These are phyloP conservation scores for Pogostemon cablin DNA, from an alignment of 257 asterid species.

Conservation along the genomic window DNA sequence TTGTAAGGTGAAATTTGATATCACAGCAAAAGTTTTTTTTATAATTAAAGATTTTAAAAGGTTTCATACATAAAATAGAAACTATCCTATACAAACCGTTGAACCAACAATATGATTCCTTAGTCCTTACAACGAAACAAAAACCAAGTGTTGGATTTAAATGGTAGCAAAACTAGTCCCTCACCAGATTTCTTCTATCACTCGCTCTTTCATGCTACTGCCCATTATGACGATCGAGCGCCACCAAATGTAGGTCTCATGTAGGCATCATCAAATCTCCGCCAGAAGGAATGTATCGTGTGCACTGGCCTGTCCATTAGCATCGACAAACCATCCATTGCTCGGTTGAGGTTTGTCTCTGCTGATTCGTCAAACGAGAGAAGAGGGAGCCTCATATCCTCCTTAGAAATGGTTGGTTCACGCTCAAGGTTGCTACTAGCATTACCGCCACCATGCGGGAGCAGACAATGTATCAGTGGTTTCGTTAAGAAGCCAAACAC, in stretches of 20 bases:
- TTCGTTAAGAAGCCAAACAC: constrained; percentile 86
- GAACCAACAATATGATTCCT: background rate
- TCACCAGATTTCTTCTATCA: background rate
- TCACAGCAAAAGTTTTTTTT: no score
- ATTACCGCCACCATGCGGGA: constrained; percentile 45
- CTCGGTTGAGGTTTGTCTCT: constrained; percentile 58
- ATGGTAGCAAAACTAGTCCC: background rate
- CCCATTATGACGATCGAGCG: constrained; percentile 34
- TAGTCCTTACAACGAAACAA: background rate
- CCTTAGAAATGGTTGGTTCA: constrained; percentile 67
- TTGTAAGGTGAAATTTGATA: no score
- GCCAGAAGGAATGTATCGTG: constrained; percentile 83
- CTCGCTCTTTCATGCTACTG: background rate
- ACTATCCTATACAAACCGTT: no score
- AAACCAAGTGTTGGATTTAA: background rate
- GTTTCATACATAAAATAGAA: no score
- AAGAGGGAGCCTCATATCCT: constrained; percentile 73
- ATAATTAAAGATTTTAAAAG: no score
- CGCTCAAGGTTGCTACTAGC: constrained; percentile 43
- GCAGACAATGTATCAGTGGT: constrained; percentile 65
- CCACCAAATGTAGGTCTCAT: constrained; percentile 94
- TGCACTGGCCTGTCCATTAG: constrained; percentile 78
- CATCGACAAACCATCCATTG: constrained; percentile 74
- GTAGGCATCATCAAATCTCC: constrained; percentile 77
- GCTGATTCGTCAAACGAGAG: constrained; percentile 88